Evolutionary conservation across 139 green algal species (phyloP).

Genomic region (Picochlorum sp.): DNA sequence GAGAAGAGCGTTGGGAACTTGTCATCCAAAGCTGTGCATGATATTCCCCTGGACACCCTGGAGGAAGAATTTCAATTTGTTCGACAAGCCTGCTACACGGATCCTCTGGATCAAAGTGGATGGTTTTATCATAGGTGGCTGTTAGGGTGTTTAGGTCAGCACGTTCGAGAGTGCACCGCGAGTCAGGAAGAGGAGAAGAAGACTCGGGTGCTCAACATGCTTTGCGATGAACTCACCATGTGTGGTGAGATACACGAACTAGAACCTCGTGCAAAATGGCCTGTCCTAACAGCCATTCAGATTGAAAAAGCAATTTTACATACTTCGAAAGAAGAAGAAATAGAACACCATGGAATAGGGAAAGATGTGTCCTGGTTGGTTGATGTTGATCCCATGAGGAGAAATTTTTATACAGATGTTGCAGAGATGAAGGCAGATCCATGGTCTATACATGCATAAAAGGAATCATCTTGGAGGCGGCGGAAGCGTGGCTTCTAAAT

Average conservation of each 20-base stretch:
- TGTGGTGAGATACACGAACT: conserved; percentile 31
- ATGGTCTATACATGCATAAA: background rate
- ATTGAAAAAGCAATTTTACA: background rate
- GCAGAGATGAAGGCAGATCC: conserved; percentile 17
- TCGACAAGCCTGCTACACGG: conserved; percentile 83
- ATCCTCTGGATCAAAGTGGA: conserved; percentile 83
- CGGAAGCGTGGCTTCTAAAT: conserved; percentile 33
- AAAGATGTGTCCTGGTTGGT: conserved; percentile 8
- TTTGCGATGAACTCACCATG: conserved; percentile 6
- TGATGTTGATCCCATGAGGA: conserved; percentile 31
- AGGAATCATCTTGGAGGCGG: conserved; percentile 4
- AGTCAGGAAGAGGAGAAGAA: conserved; percentile 6
- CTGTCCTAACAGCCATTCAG: conserved; percentile 53
- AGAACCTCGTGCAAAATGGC: conserved; percentile 63
- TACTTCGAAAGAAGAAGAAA: no score
- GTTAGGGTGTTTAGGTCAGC: conserved; percentile 21
- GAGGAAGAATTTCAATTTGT: conserved; percentile 89
- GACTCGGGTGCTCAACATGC: background rate
- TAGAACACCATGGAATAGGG: no score
- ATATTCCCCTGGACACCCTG: conserved; percentile 49
- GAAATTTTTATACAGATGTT: conserved; percentile 40
- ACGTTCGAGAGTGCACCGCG: background rate
- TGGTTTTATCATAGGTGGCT: conserved; percentile 96
- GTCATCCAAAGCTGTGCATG: conserved; percentile 2
- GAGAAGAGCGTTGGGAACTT: background rate